Evolutionary conservation across 1,284 basidiomycete species (phyloP).

Genomic region (Rhodotorula sp.): DNA sequence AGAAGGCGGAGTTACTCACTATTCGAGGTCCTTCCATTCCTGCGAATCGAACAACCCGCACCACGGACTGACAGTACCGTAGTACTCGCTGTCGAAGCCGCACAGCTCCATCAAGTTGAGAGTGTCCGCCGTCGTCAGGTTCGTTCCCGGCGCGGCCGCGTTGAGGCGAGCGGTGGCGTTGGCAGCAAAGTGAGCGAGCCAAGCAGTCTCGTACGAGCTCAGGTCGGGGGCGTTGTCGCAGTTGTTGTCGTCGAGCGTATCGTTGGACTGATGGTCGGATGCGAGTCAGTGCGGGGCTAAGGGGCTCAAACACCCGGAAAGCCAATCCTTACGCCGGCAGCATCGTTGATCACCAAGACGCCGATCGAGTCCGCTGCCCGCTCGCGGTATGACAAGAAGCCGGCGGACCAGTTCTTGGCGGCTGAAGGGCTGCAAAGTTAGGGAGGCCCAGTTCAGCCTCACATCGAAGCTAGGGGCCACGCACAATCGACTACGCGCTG

Average conservation of each 20-base stretch:
- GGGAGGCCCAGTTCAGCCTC: rapidly evolving
- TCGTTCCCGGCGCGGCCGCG: conserved; percentile 56
- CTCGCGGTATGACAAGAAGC: background rate
- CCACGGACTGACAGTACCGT: conserved; percentile 60
- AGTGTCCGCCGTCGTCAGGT: conserved; percentile 60
- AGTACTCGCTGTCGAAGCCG: conserved; percentile 59
- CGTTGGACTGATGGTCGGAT: background rate
- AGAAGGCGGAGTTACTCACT: conserved; percentile 42
- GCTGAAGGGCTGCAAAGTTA: background rate
- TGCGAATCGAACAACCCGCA: conserved; percentile 63
- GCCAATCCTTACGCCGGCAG: background rate
- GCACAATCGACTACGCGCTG: conserved; percentile 61
- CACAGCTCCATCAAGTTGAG: conserved; percentile 69
- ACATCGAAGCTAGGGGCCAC: background rate
- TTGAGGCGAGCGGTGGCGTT: conserved; percentile 65
- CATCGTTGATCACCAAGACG: conserved; percentile 43
- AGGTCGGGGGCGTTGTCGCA: conserved; percentile 27
- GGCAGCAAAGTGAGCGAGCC: conserved; percentile 60
- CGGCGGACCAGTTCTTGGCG: conserved; percentile 42
- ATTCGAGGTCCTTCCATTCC: conserved; percentile 55
- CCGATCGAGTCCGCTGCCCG: conserved; percentile 53
- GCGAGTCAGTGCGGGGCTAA: background rate
- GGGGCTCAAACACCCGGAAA: background rate
- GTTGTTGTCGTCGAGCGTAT: conserved; percentile 62
- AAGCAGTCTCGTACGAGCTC: conserved; percentile 47